Percentiles rank a stretch among this genome's conserved stretches.
phyloP scores from a whole-genome alignment of 192 early-diverging fungal genomes.

The Spizellomyces sp. region DNA sequence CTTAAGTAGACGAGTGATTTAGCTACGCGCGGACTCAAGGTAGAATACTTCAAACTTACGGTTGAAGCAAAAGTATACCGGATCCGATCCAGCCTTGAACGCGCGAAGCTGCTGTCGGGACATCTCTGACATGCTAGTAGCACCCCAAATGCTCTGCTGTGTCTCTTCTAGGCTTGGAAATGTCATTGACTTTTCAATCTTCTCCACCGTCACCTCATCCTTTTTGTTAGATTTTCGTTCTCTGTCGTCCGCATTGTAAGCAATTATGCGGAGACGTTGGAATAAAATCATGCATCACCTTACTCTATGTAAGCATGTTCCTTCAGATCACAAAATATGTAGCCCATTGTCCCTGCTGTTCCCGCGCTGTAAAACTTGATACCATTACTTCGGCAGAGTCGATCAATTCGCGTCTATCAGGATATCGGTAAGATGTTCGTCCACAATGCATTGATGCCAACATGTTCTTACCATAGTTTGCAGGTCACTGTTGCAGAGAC shows the following conservation, averaged over 20 bases:
- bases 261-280: too few relatives aligned
- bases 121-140: not conserved
- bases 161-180: constrained; percentile 29
- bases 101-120: constrained; percentile 21
- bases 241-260: too few relatives aligned
- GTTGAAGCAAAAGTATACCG: constrained; percentile 38
- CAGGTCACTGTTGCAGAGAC: constrained; percentile 14
- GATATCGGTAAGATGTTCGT: constrained; percentile 30
- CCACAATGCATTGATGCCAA: not conserved
- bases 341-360: constrained; percentile 76
- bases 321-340: constrained; percentile 81
- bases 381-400: constrained; percentile 58
- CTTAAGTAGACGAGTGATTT: constrained; percentile 11
- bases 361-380: constrained; percentile 70
- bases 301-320: constrained; percentile 59
- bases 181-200: constrained; percentile 41
- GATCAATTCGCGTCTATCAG: constrained; percentile 55
- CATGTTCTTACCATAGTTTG: constrained; percentile 23
- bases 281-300: too few relatives aligned
- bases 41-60: constrained; percentile 18
- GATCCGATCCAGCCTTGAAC: constrained; percentile 29
- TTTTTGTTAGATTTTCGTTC: constrained; percentile 37
- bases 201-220: constrained; percentile 12
- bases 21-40: constrained; percentile 3
- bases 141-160: constrained; percentile 1